Conservation (phyloP, 2,329 filamentous ascomycete genomes). For the Aureobasidium sp. region DNA sequence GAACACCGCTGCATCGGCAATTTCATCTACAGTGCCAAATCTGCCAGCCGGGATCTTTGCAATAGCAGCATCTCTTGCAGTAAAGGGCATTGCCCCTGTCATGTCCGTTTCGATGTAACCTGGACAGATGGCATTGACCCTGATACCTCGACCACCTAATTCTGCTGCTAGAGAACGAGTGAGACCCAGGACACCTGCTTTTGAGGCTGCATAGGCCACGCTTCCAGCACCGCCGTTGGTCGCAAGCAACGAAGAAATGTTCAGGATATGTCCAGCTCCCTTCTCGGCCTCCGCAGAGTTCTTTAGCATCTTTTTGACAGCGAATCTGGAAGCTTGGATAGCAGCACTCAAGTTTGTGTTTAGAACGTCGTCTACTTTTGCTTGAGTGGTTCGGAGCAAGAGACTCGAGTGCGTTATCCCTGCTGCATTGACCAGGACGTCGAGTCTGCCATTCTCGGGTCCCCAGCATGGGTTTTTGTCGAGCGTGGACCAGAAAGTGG, state of each 20-base stretch:
- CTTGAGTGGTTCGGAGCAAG: conserved; percentile 49
- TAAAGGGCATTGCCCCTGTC: conserved; percentile 39
- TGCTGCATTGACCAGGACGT: conserved; percentile 72
- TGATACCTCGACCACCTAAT: conserved; percentile 51
- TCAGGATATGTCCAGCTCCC: conserved; percentile 53
- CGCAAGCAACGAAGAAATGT: conserved; percentile 71
- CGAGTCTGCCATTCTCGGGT: conserved; percentile 23
- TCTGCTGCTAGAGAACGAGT: conserved; percentile 19
- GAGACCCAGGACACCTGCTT: conserved; percentile 20
- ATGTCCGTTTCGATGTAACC: conserved; percentile 23
- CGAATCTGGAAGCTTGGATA: conserved; percentile 53
- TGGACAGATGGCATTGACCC: conserved; percentile 53
- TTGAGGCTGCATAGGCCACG: conserved; percentile 37
- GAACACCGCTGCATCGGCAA: conserved; percentile 46
- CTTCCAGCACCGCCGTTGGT: conserved; percentile 60
- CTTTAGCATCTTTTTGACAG: conserved; percentile 44
- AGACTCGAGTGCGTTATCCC: conserved; percentile 62
- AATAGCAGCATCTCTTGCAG: conserved; percentile 35
- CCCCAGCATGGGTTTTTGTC: neutral
- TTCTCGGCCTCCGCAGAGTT: conserved; percentile 21
- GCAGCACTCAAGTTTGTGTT: conserved; percentile 64
- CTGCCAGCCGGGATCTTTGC: conserved; percentile 36
- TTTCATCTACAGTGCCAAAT: conserved; percentile 41
- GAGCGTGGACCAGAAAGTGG: conserved; percentile 15
- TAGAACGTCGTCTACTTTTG: conserved; percentile 52